Conservation (phyloP, 805 yeast genomes). For the Tetrapisispora arboricola region DNA sequence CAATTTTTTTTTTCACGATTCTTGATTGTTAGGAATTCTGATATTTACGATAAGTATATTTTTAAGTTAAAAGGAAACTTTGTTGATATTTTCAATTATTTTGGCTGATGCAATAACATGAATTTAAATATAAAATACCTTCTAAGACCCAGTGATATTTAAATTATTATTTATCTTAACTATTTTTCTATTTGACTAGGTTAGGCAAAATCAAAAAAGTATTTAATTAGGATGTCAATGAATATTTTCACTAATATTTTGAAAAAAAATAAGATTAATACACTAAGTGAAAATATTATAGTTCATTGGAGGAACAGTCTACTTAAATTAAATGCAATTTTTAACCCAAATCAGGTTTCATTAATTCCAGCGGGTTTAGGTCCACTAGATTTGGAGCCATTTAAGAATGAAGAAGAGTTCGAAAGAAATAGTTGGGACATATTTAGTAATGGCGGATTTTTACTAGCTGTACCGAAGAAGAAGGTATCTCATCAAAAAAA, state of each 20-base stretch:
- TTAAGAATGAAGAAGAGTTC: background rate
- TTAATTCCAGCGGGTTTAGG: background rate
- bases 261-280: background rate
- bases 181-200: too few relatives aligned
- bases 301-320: background rate
- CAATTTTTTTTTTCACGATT: too few relatives aligned
- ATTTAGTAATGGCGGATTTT: slow-evolving; percentile 38
- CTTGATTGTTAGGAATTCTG: too few relatives aligned
- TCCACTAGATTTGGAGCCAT: background rate
- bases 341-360: background rate
- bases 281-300: background rate
- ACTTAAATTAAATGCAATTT: background rate
- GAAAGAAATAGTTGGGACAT: slow-evolving; percentile 3
- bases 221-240: too few relatives aligned
- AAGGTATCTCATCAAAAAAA: slow-evolving; percentile 80
- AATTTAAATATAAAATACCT: too few relatives aligned
- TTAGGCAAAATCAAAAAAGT: too few relatives aligned
- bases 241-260: background rate
- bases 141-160: too few relatives aligned
- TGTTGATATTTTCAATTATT: too few relatives aligned
- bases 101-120: too few relatives aligned
- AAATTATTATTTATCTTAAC: too few relatives aligned
- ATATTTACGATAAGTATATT: too few relatives aligned
- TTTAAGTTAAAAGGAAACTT: too few relatives aligned
- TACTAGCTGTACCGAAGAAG: slow-evolving; percentile 89